Percentiles rank a stretch among this genome's conserved stretches.
Evolutionary conservation across 257 asterid genomes (phyloP).

Genomic region (Mitragyna speciosa): DNA sequence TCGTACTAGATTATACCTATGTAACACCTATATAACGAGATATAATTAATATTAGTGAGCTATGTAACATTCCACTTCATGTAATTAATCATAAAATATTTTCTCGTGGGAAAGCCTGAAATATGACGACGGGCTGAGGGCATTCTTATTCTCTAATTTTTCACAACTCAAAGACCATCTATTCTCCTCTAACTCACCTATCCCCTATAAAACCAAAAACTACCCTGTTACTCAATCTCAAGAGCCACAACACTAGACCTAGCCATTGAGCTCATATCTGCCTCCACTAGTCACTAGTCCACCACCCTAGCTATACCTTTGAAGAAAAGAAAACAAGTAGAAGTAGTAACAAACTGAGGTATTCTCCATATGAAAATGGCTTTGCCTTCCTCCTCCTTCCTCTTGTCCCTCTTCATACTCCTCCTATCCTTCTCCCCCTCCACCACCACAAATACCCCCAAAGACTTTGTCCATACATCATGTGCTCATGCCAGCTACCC

Average conservation of each 20-base stretch:
- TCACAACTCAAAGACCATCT: background rate
- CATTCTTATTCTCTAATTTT: background rate
- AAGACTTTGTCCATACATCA: constrained; percentile 55
- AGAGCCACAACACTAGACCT: background rate
- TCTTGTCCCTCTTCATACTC: constrained; percentile 17
- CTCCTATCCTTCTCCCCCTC: background rate
- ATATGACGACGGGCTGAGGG: background rate
- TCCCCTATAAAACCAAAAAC: background rate
- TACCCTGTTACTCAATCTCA: background rate
- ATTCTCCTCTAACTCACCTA: background rate
- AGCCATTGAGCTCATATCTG: background rate
- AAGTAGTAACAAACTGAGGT: background rate
- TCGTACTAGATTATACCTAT: no score
- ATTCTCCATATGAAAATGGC: background rate
- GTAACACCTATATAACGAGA: no score
- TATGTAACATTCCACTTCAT: no score
- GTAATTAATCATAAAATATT: no score
- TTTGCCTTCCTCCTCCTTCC: constrained; percentile 13
- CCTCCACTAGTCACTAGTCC: background rate
- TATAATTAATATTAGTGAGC: no score
- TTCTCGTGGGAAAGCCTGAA: no score
- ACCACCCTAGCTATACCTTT: background rate
- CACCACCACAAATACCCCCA: constrained; percentile 16
- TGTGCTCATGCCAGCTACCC: constrained; percentile 96
- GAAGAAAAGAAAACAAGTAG: background rate